Evolutionary conservation across 306 rosid species (phyloP).

Genomic region (Alnus rubra): DNA sequence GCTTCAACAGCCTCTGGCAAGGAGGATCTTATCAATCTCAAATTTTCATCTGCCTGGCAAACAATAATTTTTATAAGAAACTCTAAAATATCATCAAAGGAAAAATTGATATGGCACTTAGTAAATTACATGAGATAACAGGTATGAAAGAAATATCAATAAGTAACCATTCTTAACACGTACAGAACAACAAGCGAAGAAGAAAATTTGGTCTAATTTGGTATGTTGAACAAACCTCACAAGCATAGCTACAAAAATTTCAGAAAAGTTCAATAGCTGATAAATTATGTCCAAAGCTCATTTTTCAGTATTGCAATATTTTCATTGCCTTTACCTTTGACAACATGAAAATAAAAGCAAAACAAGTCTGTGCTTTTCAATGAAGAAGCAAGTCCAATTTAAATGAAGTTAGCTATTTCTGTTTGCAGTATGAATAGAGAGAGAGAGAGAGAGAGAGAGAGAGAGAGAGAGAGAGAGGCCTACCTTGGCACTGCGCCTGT

Average conservation of each 20-base stretch:
- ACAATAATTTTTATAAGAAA: slow-evolving; percentile 28
- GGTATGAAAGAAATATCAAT: neutral
- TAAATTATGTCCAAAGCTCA: neutral
- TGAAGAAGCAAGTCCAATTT: neutral
- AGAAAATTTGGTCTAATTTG: neutral
- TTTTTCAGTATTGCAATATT: neutral
- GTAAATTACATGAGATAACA: neutral
- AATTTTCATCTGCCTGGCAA: slow-evolving; percentile 95
- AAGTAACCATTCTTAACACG: neutral
- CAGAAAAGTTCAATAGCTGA: too few species aligned
- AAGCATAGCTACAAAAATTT: neutral
- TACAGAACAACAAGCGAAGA: neutral
- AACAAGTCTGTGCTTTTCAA: neutral
- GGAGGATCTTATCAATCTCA: slow-evolving; percentile 79
- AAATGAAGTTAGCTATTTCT: neutral
- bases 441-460: slow-evolving; percentile 3
- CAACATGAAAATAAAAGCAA: neutral
- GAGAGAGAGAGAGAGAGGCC: slow-evolving; percentile 9
- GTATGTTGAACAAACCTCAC: neutral
- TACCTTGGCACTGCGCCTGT: slow-evolving; percentile 98
- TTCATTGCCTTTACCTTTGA: neutral
- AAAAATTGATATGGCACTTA: neutral
- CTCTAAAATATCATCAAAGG: slow-evolving; percentile 11
- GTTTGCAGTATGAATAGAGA: neutral
- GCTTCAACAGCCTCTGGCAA: slow-evolving; percentile 98